Evolutionary conservation across 225 moss, liverwort and hornwort species (phyloP).

Genomic region (Anthoceros angustus): DNA sequence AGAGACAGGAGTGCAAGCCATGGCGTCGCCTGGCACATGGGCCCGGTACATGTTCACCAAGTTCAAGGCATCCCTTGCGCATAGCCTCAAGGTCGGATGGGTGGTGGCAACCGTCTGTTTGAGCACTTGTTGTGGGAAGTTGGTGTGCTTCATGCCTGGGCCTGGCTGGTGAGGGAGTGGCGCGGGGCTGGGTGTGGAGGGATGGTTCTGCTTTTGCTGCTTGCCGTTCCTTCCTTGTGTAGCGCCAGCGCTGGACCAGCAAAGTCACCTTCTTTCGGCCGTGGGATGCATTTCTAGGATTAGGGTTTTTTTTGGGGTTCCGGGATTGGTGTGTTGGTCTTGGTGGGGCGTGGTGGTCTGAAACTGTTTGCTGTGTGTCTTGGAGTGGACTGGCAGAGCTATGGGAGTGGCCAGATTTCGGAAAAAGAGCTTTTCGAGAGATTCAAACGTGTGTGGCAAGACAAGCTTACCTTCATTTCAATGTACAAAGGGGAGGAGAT

Average conservation of each 20-base stretch:
- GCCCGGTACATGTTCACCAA: conserved; percentile 75
- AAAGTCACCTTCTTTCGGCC: too few relatives aligned
- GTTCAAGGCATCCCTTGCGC: conserved; percentile 65
- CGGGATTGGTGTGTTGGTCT: not conserved
- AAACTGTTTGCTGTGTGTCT: not conserved
- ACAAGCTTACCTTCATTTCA: conserved; percentile 75
- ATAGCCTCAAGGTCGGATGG: conserved; percentile 56
- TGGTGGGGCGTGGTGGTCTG: not conserved
- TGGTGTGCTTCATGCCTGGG: not conserved
- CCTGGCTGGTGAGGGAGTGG: conserved; percentile 21
- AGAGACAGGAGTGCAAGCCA: conserved; percentile 2
- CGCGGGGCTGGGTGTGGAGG: conserved; percentile 20
- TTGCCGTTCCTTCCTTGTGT: too few relatives aligned
- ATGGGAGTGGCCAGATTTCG: conserved; percentile 27
- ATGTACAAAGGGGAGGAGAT: conserved; percentile 81
- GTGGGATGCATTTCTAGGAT: not conserved
- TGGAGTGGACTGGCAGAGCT: not conserved
- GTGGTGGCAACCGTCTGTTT: not conserved
- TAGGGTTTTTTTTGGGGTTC: not conserved
- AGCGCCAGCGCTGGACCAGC: too few relatives aligned
- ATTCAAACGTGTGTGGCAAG: conserved; percentile 56
- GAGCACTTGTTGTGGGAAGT: not conserved
- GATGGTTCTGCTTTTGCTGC: too few relatives aligned
- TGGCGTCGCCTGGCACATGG: conserved; percentile 52
- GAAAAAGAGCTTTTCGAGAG: conserved; percentile 75